These are phyloP conservation scores for Microdochium bolleyi DNA, from an alignment of 2,329 filamentous ascomycete species.

Conservation along the genomic window DNA sequence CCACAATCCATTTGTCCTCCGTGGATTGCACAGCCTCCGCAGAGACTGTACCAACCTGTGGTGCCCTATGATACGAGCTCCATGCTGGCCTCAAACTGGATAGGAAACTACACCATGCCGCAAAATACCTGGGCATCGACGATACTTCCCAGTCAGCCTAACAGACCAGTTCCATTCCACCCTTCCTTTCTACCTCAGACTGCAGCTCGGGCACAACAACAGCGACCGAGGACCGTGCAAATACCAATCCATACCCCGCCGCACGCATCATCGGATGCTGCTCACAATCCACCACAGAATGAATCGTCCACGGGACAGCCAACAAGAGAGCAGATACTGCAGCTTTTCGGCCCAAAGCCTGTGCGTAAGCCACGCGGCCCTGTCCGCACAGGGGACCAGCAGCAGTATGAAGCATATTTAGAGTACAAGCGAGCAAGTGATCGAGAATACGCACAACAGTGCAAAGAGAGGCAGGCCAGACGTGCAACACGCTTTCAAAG, in stretches of 20 bases:
- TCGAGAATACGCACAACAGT: constrained; percentile 14
- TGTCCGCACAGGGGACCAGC: constrained; percentile 15
- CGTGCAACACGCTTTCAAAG: constrained; percentile 6
- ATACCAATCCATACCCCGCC: neutral
- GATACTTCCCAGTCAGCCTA: too few species aligned
- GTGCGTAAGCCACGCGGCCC: constrained; percentile 19
- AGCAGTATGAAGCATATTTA: constrained; percentile 20
- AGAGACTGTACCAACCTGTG: too few species aligned
- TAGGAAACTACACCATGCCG: too few species aligned
- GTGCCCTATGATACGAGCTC: too few species aligned
- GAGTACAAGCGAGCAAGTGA: constrained; percentile 15
- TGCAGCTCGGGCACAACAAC: neutral
- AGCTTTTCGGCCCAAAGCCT: constrained; percentile 19
- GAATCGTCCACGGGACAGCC: neutral
- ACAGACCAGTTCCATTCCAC: too few species aligned
- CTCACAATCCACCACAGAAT: neutral
- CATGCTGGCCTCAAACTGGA: too few species aligned
- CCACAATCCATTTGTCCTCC: too few species aligned
- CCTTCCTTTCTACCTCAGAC: too few species aligned
- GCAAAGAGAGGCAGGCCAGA: constrained; percentile 17
- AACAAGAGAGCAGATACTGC: constrained; percentile 8
- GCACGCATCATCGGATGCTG: too few species aligned
- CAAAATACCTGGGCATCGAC: too few species aligned
- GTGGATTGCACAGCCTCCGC: too few species aligned
- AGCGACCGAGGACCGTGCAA: neutral